Base-by-base conservation (phyloP, 2,329 filamentous ascomycete genomes). In the Phialocephala sp. region DNA sequence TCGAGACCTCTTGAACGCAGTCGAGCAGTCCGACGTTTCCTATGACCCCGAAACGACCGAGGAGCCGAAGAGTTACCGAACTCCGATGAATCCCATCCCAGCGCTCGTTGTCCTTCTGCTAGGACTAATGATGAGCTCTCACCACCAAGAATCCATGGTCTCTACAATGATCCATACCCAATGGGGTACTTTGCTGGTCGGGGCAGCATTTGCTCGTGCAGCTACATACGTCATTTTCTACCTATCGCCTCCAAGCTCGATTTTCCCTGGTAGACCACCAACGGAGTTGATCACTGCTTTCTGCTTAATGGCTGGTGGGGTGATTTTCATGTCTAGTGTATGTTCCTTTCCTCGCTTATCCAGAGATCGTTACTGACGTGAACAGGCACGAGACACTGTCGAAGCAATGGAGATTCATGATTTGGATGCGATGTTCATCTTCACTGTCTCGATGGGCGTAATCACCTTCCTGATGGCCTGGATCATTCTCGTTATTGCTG, bases 51-150 rank as follows among this genome's bases (percentile, higher is more conserved):
- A 67, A 80, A 84, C 72, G 70, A 68, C 79, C 84, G 55, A 79
- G 60, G 76, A 84, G 20, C 93, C 92, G 0, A 84, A 82, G 62
- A 86, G 87, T 9, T 94, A 96, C 77, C 80, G 82, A 14, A 86
- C 93, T 70, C 92, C 94, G 0, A 83, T 95, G 76, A 97, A 98
- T 77, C 94, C 94, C 0, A 87, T 98, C 72, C 95, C 94, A 0
- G 92, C 89, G 0, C 83, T 98, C 4, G 87, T 97, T 58, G 94
- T 98, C 71, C 82, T 97, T 65, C 82, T 97, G 0, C 83, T 97
- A 1, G 95, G 95, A 39, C 87, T 94, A 76, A 95, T 97, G 91
- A 98, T 98, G 94, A 91, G 91, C 75, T 93, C 91, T 32, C 94
- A 98, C 78, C 92, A 94, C 66, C 75, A 77, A 66, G 77, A 83